A percentile compares a stretch with the other conserved stretches of the same genome.
Evolutionary conservation across 1,284 basidiomycete genomes (phyloP).

Genomic region (Heimioporus punctisporus): DNA sequence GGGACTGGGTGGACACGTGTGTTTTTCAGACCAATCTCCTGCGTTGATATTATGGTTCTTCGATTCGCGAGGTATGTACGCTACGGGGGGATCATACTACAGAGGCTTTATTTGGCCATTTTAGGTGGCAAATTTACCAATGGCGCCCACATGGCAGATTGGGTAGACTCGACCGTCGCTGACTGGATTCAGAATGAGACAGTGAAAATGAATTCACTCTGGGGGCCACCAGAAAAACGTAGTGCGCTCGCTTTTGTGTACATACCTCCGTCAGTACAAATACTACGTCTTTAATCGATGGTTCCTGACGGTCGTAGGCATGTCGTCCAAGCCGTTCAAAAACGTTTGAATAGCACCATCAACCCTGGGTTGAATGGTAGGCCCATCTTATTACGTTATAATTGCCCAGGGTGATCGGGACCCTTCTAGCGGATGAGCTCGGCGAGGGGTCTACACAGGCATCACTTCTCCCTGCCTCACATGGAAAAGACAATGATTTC

Average conservation of each 20-base stretch:
- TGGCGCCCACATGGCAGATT: conserved; percentile 54
- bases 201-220: conserved; percentile 43
- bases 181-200: conserved; percentile 60
- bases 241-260: conserved; percentile 70
- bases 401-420: neutral
- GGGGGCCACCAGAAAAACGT: conserved; percentile 54
- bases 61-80: conserved; percentile 59
- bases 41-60: conserved; percentile 69
- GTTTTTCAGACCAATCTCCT: conserved; percentile 44
- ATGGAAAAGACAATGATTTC: conserved; percentile 55
- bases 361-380: conserved; percentile 68
- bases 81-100: neutral
- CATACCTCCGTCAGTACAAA: conserved; percentile 56
- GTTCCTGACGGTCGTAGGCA: conserved; percentile 39
- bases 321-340: conserved; percentile 52
- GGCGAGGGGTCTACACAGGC: conserved; percentile 63
- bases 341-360: conserved; percentile 44
- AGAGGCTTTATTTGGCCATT: conserved; percentile 2
- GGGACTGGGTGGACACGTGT: too few relatives aligned
- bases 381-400: neutral
- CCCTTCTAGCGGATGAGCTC: conserved; percentile 52
- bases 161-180: conserved; percentile 66
- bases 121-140: conserved; percentile 51
- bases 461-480: conserved; percentile 36
- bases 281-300: neutral